Conservation (phyloP, 2,329 filamentous ascomycete genomes). For the Aspergillus sp. region DNA sequence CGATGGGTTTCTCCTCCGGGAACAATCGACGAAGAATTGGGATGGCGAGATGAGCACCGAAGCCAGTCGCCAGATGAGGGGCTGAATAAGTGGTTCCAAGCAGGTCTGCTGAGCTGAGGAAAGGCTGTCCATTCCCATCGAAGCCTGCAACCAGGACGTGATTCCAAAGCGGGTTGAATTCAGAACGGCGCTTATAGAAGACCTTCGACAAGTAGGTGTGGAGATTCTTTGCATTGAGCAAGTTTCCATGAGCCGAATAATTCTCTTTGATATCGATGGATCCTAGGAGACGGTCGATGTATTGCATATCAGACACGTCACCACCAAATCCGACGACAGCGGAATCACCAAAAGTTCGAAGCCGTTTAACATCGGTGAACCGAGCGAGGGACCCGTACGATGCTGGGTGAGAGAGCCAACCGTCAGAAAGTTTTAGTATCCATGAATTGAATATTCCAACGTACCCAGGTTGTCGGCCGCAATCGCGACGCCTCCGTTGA, state of each 20-base stretch:
- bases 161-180: conserved; percentile 98
- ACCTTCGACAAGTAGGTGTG: conserved; percentile 96
- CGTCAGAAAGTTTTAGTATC: conserved; percentile 13
- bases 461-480: conserved; percentile 92
- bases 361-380: conserved; percentile 93
- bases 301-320: conserved; percentile 99
- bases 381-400: conserved; percentile 96
- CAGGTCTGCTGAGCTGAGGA: conserved; percentile 85
- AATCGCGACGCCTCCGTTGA: conserved; percentile 91
- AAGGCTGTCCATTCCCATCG: conserved; percentile 71
- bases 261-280: conserved; percentile 83
- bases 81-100: conserved; percentile 86
- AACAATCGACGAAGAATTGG: conserved; percentile 80
- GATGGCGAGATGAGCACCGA: conserved; percentile 85
- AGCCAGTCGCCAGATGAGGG: conserved; percentile 86
- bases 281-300: conserved; percentile 82
- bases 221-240: conserved; percentile 82
- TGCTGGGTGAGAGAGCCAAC: conserved; percentile 47
- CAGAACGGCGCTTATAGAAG: conserved; percentile 86
- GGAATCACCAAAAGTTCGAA: conserved; percentile 77
- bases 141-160: conserved; percentile 85
- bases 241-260: conserved; percentile 55
- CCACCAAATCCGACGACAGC: conserved; percentile 90
- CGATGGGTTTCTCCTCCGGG: conserved; percentile 73
- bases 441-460: conserved; percentile 15